phyloP scores from a whole-genome alignment of 345 rosid species.

The Abelmoschus esculentus region DNA sequence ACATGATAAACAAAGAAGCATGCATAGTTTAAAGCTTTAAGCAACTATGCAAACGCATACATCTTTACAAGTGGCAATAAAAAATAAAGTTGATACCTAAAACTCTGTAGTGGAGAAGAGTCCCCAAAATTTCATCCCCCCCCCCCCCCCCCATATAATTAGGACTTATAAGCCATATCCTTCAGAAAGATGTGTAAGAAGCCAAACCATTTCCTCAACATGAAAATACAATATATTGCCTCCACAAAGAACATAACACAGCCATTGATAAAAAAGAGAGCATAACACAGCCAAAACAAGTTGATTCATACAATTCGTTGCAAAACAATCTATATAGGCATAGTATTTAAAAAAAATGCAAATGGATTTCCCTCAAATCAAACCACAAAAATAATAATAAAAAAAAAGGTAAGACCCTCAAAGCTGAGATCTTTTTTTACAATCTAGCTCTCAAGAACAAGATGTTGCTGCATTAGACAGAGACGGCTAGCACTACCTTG shows the following conservation, averaged over 20 bases:
- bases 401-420: background rate
- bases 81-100: background rate
- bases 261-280: background rate
- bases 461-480: background rate
- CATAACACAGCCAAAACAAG: too few species aligned
- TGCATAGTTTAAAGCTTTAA: background rate
- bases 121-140: too few species aligned
- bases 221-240: background rate
- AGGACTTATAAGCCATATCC: background rate
- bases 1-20: background rate
- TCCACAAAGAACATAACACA: background rate
- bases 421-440: background rate
- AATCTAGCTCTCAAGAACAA: background rate
- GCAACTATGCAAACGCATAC: too few species aligned
- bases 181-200: background rate
- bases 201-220: background rate
- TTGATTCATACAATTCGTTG: background rate
- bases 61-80: background rate
- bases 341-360: background rate
- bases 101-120: background rate
- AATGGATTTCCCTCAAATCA: background rate
- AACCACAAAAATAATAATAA: background rate
- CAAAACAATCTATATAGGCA: background rate
- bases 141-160: too few species aligned
- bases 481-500: background rate